phyloP scores from a whole-genome alignment of 805 yeast genomes.

The Ogataea kodamae region DNA sequence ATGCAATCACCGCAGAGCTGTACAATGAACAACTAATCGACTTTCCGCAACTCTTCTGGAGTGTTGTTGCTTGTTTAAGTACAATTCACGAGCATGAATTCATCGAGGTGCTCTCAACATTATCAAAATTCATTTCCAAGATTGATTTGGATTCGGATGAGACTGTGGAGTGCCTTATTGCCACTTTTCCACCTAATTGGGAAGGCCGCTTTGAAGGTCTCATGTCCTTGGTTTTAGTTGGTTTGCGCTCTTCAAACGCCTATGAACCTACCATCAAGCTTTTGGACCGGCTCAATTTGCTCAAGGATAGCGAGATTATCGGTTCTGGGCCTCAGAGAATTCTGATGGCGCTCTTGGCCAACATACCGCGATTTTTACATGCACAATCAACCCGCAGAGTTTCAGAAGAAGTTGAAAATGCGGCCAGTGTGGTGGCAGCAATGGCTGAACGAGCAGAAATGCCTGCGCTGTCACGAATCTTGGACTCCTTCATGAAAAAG shows the following conservation, averaged over 20 bases:
- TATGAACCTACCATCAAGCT: slow-evolving; percentile 74
- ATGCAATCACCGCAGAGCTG: slow-evolving; percentile 85
- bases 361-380: slow-evolving; percentile 80
- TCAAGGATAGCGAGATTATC: slow-evolving; percentile 72
- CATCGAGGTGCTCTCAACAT: slow-evolving; percentile 77
- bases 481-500: slow-evolving; percentile 71
- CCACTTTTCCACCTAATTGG: slow-evolving; percentile 94
- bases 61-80: slow-evolving; percentile 83
- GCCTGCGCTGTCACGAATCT: slow-evolving; percentile 58
- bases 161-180: slow-evolving; percentile 74
- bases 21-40: slow-evolving; percentile 74
- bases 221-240: slow-evolving; percentile 74
- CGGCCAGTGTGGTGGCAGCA: slow-evolving; percentile 54
- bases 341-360: slow-evolving; percentile 68
- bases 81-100: slow-evolving; percentile 93
- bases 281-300: slow-evolving; percentile 62
- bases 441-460: slow-evolving; percentile 58
- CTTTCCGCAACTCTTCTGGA: slow-evolving; percentile 95
- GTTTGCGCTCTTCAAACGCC: slow-evolving; percentile 76
- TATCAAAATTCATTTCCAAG: slow-evolving; percentile 79
- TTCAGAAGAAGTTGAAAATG: slow-evolving; percentile 44
- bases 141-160: slow-evolving; percentile 84
- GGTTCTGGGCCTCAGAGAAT: slow-evolving; percentile 69
- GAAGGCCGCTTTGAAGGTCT: slow-evolving; percentile 91
- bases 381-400: slow-evolving; percentile 62